These are phyloP conservation scores for Solioccasus polychromus DNA, from an alignment of 768 basidiomycete species.

Conservation along the genomic window DNA sequence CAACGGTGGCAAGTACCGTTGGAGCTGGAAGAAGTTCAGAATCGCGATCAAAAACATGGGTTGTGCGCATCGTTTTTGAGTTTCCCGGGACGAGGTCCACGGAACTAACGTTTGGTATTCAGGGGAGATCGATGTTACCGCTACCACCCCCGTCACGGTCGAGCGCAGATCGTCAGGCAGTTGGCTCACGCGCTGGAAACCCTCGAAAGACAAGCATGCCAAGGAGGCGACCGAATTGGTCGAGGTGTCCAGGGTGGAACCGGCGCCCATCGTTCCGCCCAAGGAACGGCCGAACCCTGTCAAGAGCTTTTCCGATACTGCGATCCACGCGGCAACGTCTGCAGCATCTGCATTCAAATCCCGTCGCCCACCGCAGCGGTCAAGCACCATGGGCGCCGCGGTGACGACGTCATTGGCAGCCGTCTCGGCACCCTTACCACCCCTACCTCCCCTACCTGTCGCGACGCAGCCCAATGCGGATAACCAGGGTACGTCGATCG, in stretches of 20 bases:
- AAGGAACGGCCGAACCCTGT: slow-evolving; percentile 34
- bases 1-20: slow-evolving; percentile 73
- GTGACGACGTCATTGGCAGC: slow-evolving; percentile 12
- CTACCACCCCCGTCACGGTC: slow-evolving; percentile 61
- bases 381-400: slow-evolving; percentile 29
- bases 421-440: slow-evolving; percentile 10
- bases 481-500: slow-evolving; percentile 17
- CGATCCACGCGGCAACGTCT: slow-evolving; percentile 27
- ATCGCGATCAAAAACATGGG: slow-evolving; percentile 80
- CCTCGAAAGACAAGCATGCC: slow-evolving; percentile 33
- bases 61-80: slow-evolving; percentile 47
- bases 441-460: slow-evolving; percentile 18
- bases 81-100: neutral
- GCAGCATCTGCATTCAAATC: slow-evolving; percentile 28
- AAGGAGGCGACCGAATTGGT: slow-evolving; percentile 36
- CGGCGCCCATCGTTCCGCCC: slow-evolving; percentile 21
- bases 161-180: slow-evolving; percentile 46
- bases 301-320: slow-evolving; percentile 33
- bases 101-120: slow-evolving; percentile 1
- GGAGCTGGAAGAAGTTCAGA: slow-evolving; percentile 83
- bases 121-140: slow-evolving; percentile 68
- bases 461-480: slow-evolving; percentile 9
- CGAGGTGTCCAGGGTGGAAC: slow-evolving; percentile 25
- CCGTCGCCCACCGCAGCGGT: slow-evolving; percentile 29
- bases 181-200: slow-evolving; percentile 50